Evolutionary conservation across 2,329 filamentous ascomycete genomes (phyloP).

Genomic region (Mycosphaerella sp.): DNA sequence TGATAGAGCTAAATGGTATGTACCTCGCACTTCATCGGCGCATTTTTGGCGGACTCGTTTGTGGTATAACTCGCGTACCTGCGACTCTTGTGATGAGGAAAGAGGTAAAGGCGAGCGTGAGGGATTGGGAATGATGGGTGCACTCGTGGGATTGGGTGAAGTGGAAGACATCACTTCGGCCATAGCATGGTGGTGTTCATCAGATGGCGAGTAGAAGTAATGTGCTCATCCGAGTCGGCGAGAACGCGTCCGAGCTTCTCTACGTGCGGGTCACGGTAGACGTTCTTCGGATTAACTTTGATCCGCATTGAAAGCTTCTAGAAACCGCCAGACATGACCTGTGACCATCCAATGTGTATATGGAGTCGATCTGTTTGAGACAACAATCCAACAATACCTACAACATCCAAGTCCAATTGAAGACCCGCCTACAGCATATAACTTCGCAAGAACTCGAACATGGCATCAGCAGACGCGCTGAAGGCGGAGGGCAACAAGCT

Average conservation of each 20-base stretch:
- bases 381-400: too few species aligned
- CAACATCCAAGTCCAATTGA: too few species aligned
- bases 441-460: constrained; percentile 29
- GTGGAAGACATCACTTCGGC: constrained; percentile 19
- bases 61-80: constrained; percentile 75
- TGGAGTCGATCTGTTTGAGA: too few species aligned
- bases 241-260: not conserved
- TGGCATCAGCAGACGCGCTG: constrained; percentile 63
- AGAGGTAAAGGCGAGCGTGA: constrained; percentile 73
- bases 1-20: not conserved
- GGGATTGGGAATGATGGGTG: constrained; percentile 21
- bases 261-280: not conserved
- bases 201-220: not conserved
- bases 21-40: constrained; percentile 50
- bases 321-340: too few species aligned
- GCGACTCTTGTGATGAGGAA: constrained; percentile 71
- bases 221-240: not conserved
- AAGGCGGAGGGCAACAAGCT: constrained; percentile 79
- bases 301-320: too few species aligned
- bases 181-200: constrained; percentile 13
- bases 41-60: constrained; percentile 71
- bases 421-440: not conserved
- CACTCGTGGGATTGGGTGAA: constrained; percentile 7
- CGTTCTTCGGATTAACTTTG: too few species aligned
- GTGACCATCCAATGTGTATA: too few species aligned